Evolutionary conservation across 495 filamentous ascomycete species (phyloP).

Genomic region (Xylaria grammica): DNA sequence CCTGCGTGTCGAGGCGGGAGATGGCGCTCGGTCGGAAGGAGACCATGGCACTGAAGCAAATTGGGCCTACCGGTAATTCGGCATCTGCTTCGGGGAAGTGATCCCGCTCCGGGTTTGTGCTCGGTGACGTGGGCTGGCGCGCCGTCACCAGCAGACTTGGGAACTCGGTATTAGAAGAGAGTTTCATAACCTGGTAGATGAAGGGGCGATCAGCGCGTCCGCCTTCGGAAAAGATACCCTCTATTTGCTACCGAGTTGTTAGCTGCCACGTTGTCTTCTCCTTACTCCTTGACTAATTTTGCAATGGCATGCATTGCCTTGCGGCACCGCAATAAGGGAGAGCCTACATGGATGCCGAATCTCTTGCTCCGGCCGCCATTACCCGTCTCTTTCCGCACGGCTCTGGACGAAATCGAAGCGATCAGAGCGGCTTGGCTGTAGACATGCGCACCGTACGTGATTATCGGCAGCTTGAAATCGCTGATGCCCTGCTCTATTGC

Average conservation of each 20-base stretch:
- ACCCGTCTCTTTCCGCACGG: constrained; percentile 41
- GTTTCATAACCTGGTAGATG: constrained; percentile 59
- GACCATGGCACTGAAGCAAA: constrained; percentile 65
- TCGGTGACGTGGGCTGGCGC: constrained; percentile 48
- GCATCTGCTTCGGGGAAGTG: constrained; percentile 44
- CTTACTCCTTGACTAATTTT: not conserved
- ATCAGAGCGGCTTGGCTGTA: constrained; percentile 70
- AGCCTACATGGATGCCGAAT: constrained; percentile 65
- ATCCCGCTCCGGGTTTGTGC: constrained; percentile 35
- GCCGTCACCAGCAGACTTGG: constrained; percentile 65
- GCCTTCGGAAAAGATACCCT: constrained; percentile 68
- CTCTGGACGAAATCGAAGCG: constrained; percentile 54
- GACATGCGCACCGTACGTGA: constrained; percentile 69
- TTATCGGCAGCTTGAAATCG: not conserved
- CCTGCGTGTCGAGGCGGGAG: constrained; percentile 37
- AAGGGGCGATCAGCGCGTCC: constrained; percentile 62
- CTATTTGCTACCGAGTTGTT: constrained; percentile 57
- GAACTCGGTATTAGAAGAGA: constrained; percentile 63
- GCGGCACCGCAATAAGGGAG: not conserved
- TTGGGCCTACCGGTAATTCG: constrained; percentile 43
- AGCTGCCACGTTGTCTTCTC: no score
- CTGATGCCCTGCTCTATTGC: not conserved
- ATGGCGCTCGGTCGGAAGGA: constrained; percentile 57
- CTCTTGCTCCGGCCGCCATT: constrained; percentile 29
- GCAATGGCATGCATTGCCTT: not conserved